Percentiles rank a stretch among this genome's conserved stretches.
phyloP scores from a whole-genome alignment of 108 stramenopile species.

The Stephanodiscus minutulus region DNA sequence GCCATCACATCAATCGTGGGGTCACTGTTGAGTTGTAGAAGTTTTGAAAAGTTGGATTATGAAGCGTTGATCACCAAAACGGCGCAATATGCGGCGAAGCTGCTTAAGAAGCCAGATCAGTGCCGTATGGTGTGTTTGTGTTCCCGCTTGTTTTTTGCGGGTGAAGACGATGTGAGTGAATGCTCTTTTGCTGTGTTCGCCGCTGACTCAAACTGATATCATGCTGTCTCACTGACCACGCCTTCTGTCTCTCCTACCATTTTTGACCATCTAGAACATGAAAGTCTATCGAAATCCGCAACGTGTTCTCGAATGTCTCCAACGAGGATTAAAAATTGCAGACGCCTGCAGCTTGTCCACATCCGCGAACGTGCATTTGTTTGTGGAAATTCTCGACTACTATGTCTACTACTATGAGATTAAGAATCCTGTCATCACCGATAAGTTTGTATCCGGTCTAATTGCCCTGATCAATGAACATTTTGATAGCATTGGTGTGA shows the following conservation, averaged over 20 bases:
- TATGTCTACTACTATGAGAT: conserved; percentile 95
- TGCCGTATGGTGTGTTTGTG: conserved; percentile 90
- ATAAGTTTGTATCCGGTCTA: conserved; percentile 84
- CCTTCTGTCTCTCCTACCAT: not conserved
- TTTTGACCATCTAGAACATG: conserved; percentile 37
- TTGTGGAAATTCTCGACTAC: conserved; percentile 95
- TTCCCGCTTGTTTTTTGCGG: conserved; percentile 90
- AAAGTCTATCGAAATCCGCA: conserved; percentile 81
- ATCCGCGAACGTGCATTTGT: conserved; percentile 78
- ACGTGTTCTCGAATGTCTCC: conserved; percentile 94
- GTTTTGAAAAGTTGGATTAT: conserved; percentile 85
- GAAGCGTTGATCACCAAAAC: conserved; percentile 93
- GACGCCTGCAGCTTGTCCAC: conserved; percentile 84
- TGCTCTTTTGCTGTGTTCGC: not conserved
- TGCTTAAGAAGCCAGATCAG: conserved; percentile 95
- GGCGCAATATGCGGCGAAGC: conserved; percentile 93
- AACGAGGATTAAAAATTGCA: conserved; percentile 86
- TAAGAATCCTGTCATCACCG: conserved; percentile 83
- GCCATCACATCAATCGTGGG: conserved; percentile 89
- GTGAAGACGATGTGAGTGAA: conserved; percentile 35
- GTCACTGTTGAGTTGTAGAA: conserved; percentile 70
- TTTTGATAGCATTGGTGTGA: conserved; percentile 59
- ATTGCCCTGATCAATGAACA: conserved; percentile 95
- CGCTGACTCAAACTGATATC: not conserved
- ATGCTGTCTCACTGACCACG: conserved; percentile 12